These are phyloP conservation scores for Tolypocladium tundrense DNA, from an alignment of 2,329 filamentous ascomycete genomes.

Conservation along the genomic window DNA sequence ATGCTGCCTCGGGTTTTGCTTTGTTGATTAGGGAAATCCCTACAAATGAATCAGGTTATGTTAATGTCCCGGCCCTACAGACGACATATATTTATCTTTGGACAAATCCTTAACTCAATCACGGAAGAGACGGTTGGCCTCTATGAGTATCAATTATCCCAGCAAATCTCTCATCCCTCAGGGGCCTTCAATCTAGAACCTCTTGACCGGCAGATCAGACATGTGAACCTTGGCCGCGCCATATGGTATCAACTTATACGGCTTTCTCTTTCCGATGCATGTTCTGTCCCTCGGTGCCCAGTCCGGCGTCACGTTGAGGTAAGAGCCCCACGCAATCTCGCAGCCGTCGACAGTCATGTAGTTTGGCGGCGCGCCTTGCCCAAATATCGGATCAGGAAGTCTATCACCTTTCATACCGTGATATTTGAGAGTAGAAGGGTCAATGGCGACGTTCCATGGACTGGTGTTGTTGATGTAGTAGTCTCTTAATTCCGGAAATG, in stretches of 20 bases:
- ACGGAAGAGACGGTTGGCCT: too few relatives aligned
- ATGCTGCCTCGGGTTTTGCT: too few relatives aligned
- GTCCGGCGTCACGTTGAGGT: conserved; percentile 20
- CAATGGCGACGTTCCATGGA: conserved; percentile 18
- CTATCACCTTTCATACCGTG: conserved; percentile 8
- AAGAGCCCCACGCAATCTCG: conserved; percentile 23
- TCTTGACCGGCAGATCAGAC: conserved; percentile 11
- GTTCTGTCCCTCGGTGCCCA: conserved; percentile 7
- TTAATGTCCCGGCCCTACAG: too few relatives aligned
- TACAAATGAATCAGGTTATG: too few relatives aligned
- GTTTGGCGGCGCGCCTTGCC: conserved; percentile 19
- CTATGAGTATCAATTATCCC: neutral
- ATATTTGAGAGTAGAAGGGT: conserved; percentile 15
- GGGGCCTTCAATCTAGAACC: neutral
- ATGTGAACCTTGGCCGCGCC: conserved; percentile 36
- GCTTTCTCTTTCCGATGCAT: conserved; percentile 16
- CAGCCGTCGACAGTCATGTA: conserved; percentile 25
- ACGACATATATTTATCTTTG: too few relatives aligned
- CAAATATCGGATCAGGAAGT: conserved; percentile 16
- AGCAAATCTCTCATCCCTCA: neutral
- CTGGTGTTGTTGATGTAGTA: conserved; percentile 22
- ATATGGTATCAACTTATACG: conserved; percentile 30
- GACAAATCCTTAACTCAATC: too few relatives aligned
- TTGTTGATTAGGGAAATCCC: too few relatives aligned
- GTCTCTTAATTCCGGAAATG: conserved; percentile 15